Evolutionary conservation across 768 basidiomycete species (phyloP), one percentile per base, ranked within the genome.

Genomic region (Polyporus arcularius): DNA sequence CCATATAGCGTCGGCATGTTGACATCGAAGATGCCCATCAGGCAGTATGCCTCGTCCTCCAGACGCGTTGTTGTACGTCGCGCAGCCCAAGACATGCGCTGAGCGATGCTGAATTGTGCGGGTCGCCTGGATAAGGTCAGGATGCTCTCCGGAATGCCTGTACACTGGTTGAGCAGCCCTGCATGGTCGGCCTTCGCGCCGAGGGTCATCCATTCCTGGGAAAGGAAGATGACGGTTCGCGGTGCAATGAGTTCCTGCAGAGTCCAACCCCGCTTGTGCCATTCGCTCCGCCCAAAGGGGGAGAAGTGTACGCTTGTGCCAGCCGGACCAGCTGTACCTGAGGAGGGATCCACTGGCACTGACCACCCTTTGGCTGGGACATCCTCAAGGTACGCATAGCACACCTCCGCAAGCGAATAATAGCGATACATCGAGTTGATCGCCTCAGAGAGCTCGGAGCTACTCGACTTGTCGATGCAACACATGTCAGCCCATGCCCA

Each of bases 221-320:
- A 58, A 5, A 58, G 3, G 51, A 58, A 51, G 28, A 58, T 3
- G 15, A 58, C 21, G 16, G 14, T 6, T 2, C 15, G 16, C 9
- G 57, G 57, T 2, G 57, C 57, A n/a, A 58, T 41, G n/a, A 58
- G 57, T 31, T 58, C 49, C 28, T 58, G 57, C 30, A 51, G 30
- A 3, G 57, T 58, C 57, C 57, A 58, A 5, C 57, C 57, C 12
- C 57, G 21, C 7, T 18, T 53, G 57, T 52, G 50, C 57, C 57
- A 58, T 9, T 35, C 26, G 38, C 55, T 56, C 12, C 14, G 18
- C 11, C 21, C 46, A 8, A 47, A 47, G 21, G 11, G 16, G 35
- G 18, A n/a, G 39, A 7, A 4, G 21, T 12, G n/a, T 4, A 15
- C 41, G 18, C n/a, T 4, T 4, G 5, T 10, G 32, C 10, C 32